Evolutionary conservation across 2,329 filamentous ascomycete genomes (phyloP), one percentile per base, ranked within the genome.

Genomic region (Clonostachys sp.): DNA sequence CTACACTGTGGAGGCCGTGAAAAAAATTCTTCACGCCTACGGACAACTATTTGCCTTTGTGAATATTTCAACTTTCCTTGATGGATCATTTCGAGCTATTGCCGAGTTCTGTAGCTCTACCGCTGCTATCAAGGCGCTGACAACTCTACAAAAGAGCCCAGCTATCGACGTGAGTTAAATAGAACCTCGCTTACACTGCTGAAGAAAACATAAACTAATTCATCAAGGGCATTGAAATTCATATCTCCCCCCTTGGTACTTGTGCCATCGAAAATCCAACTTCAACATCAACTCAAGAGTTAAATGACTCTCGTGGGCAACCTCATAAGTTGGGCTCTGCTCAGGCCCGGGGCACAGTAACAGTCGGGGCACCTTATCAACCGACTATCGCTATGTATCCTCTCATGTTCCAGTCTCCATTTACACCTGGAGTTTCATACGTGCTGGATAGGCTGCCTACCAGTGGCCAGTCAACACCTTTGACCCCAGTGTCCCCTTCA

Each of bases 1-100:
- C 6, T 70, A 77, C 45, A 55, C 67, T 2, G 60, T 65, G n/a
- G 61, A 63, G 34, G 53, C 54, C 4, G 54, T 58, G 0, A 55
- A 57, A 41, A 51, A 58, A 5, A 55, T 74, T 13, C 60, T 84
- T 5, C 63, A 70, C 14, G 55, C 58, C 0, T 71, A 80, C 45
- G 80, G 79, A 0, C 70, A 74, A 12, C 57, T 84, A 0, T 79
- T 76, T 52, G 76, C 78, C 1, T 73, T 80, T 53, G 66, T 76
- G 44, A 67, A 66, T 34, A 60, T 68, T 12, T 55, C 62, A 13
- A 66, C 63, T 12, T 66, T 67, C 7, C 64, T 68, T 10, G 67
- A 71, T 34, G 72, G 68, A 8, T 56, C 71, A 6, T 68, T 78
- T 51, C 69, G 65, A 46, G 73, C 75, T 8, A 60, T 79, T 42